phyloP scores from a whole-genome alignment of 2,329 filamentous ascomycete species.

The Amphichorda felina region DNA sequence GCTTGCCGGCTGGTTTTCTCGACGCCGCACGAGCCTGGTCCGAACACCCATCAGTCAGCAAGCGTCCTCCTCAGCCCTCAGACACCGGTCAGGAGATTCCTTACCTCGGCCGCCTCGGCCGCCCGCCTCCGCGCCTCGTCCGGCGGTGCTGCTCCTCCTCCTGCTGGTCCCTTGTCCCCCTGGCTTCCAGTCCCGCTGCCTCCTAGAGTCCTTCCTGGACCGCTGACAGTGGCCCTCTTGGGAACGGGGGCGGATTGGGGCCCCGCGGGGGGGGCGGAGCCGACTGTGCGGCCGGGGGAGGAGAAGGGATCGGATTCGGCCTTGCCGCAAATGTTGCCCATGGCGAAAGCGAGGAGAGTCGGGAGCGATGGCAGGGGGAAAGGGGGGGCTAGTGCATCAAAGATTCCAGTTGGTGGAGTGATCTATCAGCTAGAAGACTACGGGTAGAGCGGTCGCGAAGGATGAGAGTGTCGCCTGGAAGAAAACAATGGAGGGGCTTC shows the following conservation, averaged over 20 bases:
- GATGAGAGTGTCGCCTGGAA: too few relatives aligned
- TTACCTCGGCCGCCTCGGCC: constrained; percentile 74
- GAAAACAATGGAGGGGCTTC: too few relatives aligned
- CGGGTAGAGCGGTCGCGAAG: too few relatives aligned
- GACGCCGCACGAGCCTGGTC: constrained; percentile 55
- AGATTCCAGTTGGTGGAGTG: too few relatives aligned
- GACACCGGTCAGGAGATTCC: too few relatives aligned
- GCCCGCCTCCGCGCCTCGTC: constrained; percentile 61
- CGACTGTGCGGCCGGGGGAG: constrained; percentile 61
- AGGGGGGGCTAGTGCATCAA: too few relatives aligned
- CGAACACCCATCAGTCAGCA: constrained; percentile 1
- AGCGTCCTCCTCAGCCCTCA: too few relatives aligned
- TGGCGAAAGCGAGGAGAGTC: constrained; percentile 29
- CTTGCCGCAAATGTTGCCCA: constrained; percentile 86
- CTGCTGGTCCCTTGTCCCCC: constrained; percentile 30
- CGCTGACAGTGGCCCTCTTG: constrained; percentile 29
- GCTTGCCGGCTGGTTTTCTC: constrained; percentile 51
- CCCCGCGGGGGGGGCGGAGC: constrained; percentile 26
- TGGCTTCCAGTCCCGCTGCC: constrained; percentile 24
- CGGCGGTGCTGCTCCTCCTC: constrained; percentile 6
- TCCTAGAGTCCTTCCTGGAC: constrained; percentile 53
- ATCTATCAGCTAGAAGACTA: too few relatives aligned
- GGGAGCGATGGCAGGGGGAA: too few relatives aligned
- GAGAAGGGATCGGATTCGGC: constrained; percentile 54
- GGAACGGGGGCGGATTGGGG: constrained; percentile 10